phyloP scores from a whole-genome alignment of 1,139 yeast genomes.

The Candida pseudoviswanathii region DNA sequence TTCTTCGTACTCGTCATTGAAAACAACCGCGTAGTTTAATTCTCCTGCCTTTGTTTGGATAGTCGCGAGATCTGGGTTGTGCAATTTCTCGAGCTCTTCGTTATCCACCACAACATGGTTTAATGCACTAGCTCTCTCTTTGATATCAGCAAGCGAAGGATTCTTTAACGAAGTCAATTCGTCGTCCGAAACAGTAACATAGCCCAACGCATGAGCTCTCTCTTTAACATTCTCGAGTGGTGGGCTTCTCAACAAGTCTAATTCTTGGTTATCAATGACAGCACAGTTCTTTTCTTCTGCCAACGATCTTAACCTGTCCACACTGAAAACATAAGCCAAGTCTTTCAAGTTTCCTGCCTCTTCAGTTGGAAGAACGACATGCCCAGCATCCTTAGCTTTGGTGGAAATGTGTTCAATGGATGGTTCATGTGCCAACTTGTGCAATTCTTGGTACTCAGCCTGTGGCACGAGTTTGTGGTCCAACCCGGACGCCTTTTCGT shows the following conservation, averaged over 20 bases:
- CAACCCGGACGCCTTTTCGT: constrained; percentile 17
- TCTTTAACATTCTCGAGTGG: constrained; percentile 11
- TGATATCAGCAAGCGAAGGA: constrained; percentile 17
- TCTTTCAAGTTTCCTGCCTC: constrained; percentile 16
- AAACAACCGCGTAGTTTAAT: constrained; percentile 24
- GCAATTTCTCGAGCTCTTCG: constrained; percentile 14
- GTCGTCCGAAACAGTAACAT: constrained; percentile 20
- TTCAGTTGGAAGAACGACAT: constrained; percentile 21
- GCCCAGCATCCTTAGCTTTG: constrained; percentile 21
- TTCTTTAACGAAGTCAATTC: constrained; percentile 19
- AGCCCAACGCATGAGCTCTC: constrained; percentile 18
- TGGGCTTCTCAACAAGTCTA: constrained; percentile 16
- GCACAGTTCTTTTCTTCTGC: constrained; percentile 25
- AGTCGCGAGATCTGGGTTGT: constrained; percentile 10
- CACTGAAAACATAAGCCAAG: constrained; percentile 25
- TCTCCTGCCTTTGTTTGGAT: constrained; percentile 11
- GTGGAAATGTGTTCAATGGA: constrained; percentile 22
- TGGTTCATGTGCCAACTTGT: constrained; percentile 21
- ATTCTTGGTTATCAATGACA: constrained; percentile 22
- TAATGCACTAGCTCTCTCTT: constrained; percentile 16
- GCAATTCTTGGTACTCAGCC: constrained; percentile 17
- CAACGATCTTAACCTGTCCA: constrained; percentile 24
- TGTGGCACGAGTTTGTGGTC: constrained; percentile 18
- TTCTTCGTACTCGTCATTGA: constrained; percentile 21
- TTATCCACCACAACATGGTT: not conserved